Base-by-base conservation (phyloP, 495 filamentous ascomycete genomes). In the Aspergillus carlsbadensis region DNA sequence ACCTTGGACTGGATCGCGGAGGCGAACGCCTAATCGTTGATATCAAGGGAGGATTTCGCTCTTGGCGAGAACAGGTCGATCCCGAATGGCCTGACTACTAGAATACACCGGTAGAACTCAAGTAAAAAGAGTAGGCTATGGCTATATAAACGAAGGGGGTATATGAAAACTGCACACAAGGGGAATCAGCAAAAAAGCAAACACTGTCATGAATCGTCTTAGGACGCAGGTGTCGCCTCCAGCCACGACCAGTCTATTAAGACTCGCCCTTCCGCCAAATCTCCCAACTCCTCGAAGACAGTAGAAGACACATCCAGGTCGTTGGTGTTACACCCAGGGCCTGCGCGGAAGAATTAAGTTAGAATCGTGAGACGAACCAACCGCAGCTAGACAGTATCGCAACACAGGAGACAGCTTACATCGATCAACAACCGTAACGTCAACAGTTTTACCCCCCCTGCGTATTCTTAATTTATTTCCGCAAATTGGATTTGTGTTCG, bases 11-110 rank as follows among this genome's bases (percentile, higher is more conserved):
- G n/a, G 83, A 80, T 48, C 65, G 70, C 20, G 68, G 69, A 11
- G 85, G 85, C 1, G 70, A 73, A 53, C 75, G 84, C 33, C 82
- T 78, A 49, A 82, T 95, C 46, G 81, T 84, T 31, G 94, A 97
- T 71, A 86, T 97, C 21, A 79, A 76, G 26, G 92, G 91, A 1
- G 94, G 94, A 0, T 81, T 96, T 57, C 81, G 72, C 43, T 87
- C 90, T n/a, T 98, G 93, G 94, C 85, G 84, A 65, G 74, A 84
- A 18, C 78, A 90, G 50, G 82, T 96, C 14, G 90, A 96, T 67
- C 72, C 71, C 2, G 74, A 75, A 0, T 91, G 90, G 69, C 92
- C 93, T 18, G 78, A 84, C 33, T 83, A 84, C 63, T 84, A 54
- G 35, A 48, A 4, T 7, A 18, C 10, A 7, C 36, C 34, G 13